Conservation (phyloP, 164 flowering plant species). For the Buxus sempervirens region DNA sequence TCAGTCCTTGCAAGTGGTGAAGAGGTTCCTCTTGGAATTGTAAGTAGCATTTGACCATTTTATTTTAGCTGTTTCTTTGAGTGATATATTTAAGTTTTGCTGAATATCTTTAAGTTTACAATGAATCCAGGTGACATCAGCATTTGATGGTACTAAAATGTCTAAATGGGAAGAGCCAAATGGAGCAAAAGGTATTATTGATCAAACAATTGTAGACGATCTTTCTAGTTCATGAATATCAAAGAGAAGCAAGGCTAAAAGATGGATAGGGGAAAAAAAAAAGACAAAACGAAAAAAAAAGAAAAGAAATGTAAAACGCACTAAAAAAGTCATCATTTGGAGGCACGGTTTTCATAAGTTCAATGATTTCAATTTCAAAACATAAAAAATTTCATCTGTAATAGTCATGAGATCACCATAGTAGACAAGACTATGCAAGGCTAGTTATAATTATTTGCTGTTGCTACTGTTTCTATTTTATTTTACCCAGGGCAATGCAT, state of each 20-base stretch:
- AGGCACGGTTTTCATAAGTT: too few species aligned
- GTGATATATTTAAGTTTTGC: background rate
- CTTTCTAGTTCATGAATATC: background rate
- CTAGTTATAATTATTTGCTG: too few species aligned
- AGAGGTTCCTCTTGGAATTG: conserved; percentile 91
- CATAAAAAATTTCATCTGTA: too few species aligned
- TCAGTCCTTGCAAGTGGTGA: conserved; percentile 89
- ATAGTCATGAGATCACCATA: too few species aligned
- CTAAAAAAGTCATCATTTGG: too few species aligned
- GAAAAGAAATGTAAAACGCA: too few species aligned
- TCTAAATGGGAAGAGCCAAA: conserved; percentile 98
- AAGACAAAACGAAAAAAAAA: background rate
- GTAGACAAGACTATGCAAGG: too few species aligned
- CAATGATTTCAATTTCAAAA: too few species aligned
- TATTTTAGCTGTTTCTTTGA: background rate
- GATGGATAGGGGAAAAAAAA: background rate
- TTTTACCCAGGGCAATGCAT: too few species aligned
- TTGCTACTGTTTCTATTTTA: too few species aligned
- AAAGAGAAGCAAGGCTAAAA: too few species aligned
- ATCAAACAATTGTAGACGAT: background rate
- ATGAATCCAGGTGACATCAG: conserved; percentile 68
- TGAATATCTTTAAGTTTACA: background rate
- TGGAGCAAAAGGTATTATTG: conserved; percentile 77
- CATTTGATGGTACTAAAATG: conserved; percentile 75
- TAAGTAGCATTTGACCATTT: conserved; percentile 40